Evolutionary conservation across 139 green algal genomes (phyloP), one percentile per base, ranked within the genome.

Genomic region (Volvox reticuliferus): DNA sequence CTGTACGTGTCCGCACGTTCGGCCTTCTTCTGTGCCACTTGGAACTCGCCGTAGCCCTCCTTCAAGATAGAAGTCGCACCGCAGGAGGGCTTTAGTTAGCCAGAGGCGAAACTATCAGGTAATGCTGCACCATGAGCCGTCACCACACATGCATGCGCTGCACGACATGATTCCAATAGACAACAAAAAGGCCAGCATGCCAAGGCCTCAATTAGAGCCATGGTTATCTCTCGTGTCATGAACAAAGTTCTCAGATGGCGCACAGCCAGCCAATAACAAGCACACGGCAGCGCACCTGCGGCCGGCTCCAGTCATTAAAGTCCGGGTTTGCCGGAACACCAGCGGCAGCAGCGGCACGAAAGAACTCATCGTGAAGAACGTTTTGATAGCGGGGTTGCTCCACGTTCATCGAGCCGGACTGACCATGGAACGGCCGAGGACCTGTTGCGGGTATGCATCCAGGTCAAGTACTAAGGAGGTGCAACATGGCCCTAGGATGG

Each of bases 231-330:
- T 55, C 44, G 5, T 55, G 44, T 9, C 44, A 14, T 9, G 5
- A 9, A 9, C 9, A 55, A 9, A 5, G 44, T 9, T 55, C 9
- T 55, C 44, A 55, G 9, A 55, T 55, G 5, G 9, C 44, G 44
- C 44, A 55, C 9, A 55, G 5, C 9, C 44, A 55, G 44, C 44
- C 44, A 9, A 55, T 14, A 5, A 55, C 44, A 55, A 55, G 44
- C 44, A 55, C 44, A 14, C 44, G 9, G 5, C 65, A 28, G 65
- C 91, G 0, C 75, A 96, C 96, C 94, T 98, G 96, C 16, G 91
- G 71, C 18, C 89, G 79, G 86, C 77, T 83, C 97, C 97, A 99
- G 93, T 98, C 93, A 92, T 99, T 99, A 93, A 99, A 99, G 94
- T 99, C 97, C 18, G 78, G 14, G 93, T 98, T 98, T 0, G 55